Base-by-base conservation (phyloP, 2,329 filamentous ascomycete species). In the Sporothrix humicola region DNA sequence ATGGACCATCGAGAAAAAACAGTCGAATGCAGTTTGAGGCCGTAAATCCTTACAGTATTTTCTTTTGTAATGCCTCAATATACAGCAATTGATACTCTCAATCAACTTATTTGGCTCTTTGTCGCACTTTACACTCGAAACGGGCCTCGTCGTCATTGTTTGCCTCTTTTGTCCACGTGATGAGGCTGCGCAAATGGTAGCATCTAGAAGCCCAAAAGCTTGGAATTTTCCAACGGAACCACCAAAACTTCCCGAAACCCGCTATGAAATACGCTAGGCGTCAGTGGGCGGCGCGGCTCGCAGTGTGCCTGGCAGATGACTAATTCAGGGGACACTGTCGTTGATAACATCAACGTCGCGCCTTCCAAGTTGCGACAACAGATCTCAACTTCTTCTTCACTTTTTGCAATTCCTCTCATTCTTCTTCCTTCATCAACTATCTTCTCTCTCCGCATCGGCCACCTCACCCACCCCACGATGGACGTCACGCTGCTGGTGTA, bases 401-500 rank as follows among this genome's bases (percentile, higher is more conserved):
- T n/a, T n/a, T n/a, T n/a, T n/a, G n/a, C n/a, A n/a, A n/a, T n/a
- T n/a, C n/a, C n/a, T n/a, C n/a, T n/a, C n/a, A n/a, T n/a, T n/a
- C n/a, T n/a, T n/a, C n/a, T n/a, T n/a, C n/a, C n/a, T n/a, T n/a
- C n/a, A n/a, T n/a, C n/a, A n/a, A n/a, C n/a, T n/a, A n/a, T n/a
- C n/a, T n/a, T n/a, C n/a, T n/a, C n/a, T n/a, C n/a, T n/a, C n/a
- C n/a, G n/a, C n/a, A n/a, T n/a, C n/a, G n/a, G n/a, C n/a, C n/a
- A n/a, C n/a, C n/a, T 20, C 26, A 61, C 42, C n/a, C 42, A n/a
- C 37, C 37, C 46, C 48, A 52, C 63, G 37, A 94, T 94, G 92
- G 91, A 94, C 73, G 91, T 95, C 69, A 86, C 93, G 78, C 85
- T 95, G 42, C 90, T 94, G 73, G 87, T 94, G 52, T 95, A 95